phyloP scores from a whole-genome alignment of 192 early-diverging fungal species.

The Backusella tarrabulga region DNA sequence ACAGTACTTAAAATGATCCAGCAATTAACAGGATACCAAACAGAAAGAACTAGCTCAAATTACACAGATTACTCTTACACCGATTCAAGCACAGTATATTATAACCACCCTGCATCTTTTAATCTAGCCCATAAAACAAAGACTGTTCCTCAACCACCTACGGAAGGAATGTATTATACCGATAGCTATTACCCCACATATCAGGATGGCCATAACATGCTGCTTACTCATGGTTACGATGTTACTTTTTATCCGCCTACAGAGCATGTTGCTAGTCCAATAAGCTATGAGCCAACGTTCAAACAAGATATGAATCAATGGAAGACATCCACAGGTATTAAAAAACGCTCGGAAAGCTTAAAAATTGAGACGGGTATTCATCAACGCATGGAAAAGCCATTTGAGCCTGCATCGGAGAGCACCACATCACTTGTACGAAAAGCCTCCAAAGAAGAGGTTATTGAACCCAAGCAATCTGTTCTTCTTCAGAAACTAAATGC shows the following conservation, averaged over 20 bases:
- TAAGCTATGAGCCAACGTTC: background rate
- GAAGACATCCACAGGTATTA: background rate
- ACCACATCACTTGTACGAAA: background rate
- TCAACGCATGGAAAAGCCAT: slow-evolving; percentile 6
- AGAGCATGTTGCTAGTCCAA: background rate
- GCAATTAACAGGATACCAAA: background rate
- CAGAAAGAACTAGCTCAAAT: background rate
- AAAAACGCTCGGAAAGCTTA: background rate
- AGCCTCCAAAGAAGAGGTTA: background rate
- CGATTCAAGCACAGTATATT: background rate
- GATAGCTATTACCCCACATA: background rate
- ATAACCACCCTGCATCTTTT: background rate
- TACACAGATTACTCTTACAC: background rate
- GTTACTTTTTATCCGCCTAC: background rate
- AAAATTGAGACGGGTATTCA: background rate
- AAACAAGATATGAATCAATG: slow-evolving; percentile 3
- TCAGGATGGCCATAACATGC: background rate
- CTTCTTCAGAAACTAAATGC: background rate
- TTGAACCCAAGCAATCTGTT: background rate
- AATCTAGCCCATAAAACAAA: background rate
- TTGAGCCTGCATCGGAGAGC: background rate
- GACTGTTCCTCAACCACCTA: background rate
- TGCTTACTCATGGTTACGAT: background rate
- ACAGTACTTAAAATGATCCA: background rate
- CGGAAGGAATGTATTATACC: background rate